phyloP scores from a whole-genome alignment of 192 early-diverging fungal genomes.

The Diversispora eburnea region DNA sequence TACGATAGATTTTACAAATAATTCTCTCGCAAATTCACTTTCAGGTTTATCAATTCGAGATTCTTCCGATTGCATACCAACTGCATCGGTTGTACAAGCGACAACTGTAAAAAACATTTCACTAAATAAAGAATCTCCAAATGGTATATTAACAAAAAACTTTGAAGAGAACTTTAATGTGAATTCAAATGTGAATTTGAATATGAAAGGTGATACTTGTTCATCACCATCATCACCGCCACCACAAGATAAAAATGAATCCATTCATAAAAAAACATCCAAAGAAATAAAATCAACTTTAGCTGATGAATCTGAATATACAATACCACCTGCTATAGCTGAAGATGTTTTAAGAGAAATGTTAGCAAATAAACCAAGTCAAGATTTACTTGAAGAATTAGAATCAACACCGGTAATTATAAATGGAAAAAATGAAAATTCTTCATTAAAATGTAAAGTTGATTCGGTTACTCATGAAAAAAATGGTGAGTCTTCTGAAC shows the following conservation, averaged over 20 bases:
- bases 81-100: conserved; percentile 15
- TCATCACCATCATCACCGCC: not conserved
- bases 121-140: not conserved
- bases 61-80: not conserved
- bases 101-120: conserved; percentile 12
- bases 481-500: conserved; percentile 27
- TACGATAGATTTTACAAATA: conserved; percentile 23
- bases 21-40: conserved; percentile 13
- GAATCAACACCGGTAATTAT: not conserved
- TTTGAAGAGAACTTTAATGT: not conserved
- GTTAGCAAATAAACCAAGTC: conserved; percentile 27
- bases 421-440: conserved; percentile 20
- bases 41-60: conserved; percentile 18
- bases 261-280: not conserved
- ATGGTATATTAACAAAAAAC: conserved; percentile 2
- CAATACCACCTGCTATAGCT: conserved; percentile 29
- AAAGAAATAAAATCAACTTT: conserved; percentile 21
- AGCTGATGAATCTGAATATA: conserved; percentile 23
- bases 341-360: conserved; percentile 25
- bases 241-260: not conserved
- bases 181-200: not conserved
- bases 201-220: not conserved
- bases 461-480: conserved; percentile 17
- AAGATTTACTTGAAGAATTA: conserved; percentile 22
- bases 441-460: conserved; percentile 19